These are phyloP conservation scores for Actinomucor elegans DNA, from an alignment of 371 early-diverging fungal species.

Conservation along the genomic window DNA sequence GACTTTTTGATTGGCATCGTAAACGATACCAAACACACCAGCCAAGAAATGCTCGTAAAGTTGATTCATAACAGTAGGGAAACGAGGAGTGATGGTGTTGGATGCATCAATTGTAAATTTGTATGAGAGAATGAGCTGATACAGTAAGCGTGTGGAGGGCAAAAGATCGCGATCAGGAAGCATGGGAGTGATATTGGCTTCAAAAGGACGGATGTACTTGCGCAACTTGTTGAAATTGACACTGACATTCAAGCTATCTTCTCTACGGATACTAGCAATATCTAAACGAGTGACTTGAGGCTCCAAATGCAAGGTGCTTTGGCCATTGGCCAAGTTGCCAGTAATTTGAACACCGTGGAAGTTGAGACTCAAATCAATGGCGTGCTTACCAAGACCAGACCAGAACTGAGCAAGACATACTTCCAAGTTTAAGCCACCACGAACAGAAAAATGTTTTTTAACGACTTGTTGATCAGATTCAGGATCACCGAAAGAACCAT, in stretches of 20 bases:
- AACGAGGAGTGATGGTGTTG: constrained; percentile 55
- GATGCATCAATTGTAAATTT: constrained; percentile 58
- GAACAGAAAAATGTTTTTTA: constrained; percentile 62
- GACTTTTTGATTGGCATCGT: constrained; percentile 63
- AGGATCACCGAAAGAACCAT: constrained; percentile 64
- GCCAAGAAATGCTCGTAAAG: constrained; percentile 62
- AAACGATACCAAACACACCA: constrained; percentile 58
- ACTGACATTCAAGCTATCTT: constrained; percentile 65
- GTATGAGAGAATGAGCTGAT: constrained; percentile 77
- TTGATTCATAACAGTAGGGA: constrained; percentile 66
- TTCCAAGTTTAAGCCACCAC: constrained; percentile 79
- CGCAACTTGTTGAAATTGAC: constrained; percentile 63
- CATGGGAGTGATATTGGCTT: constrained; percentile 65
- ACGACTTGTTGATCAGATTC: constrained; percentile 62
- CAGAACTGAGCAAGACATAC: constrained; percentile 84
- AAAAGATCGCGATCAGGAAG: constrained; percentile 73
- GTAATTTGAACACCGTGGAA: constrained; percentile 82
- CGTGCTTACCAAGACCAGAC: constrained; percentile 75
- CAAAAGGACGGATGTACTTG: constrained; percentile 68
- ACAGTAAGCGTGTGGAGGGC: constrained; percentile 65
- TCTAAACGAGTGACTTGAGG: constrained; percentile 69
- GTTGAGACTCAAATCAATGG: constrained; percentile 67
- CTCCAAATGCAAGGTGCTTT: constrained; percentile 44
- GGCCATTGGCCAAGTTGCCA: constrained; percentile 62
- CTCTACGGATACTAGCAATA: constrained; percentile 67